phyloP scores from a whole-genome alignment of 1,284 basidiomycete genomes.

The Cutaneotrichosporon mucoides region DNA sequence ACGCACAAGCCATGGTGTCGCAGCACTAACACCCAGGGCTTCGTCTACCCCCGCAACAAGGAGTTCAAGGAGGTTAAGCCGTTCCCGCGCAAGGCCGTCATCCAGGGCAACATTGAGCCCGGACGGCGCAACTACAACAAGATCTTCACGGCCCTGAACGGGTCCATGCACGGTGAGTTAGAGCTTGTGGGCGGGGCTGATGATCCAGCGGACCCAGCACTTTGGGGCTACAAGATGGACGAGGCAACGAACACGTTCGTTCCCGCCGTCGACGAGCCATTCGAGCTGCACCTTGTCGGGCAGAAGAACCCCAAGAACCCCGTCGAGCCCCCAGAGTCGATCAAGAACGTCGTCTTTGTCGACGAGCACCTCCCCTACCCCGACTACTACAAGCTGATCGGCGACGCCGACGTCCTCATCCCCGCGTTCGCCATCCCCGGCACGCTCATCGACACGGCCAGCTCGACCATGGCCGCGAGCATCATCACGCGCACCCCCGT shows the following conservation, averaged over 20 bases:
- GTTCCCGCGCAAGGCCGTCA: slow-evolving; percentile 7
- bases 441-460: slow-evolving; percentile 5
- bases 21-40: neutral
- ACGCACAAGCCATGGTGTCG: neutral
- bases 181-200: neutral
- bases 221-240: slow-evolving; percentile 9
- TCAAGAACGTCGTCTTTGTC: slow-evolving; percentile 2
- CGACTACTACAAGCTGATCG: slow-evolving; percentile 9
- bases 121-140: slow-evolving; percentile 9
- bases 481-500: slow-evolving; percentile 11
- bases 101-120: slow-evolving; percentile 14
- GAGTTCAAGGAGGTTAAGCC: neutral
- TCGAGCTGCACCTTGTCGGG: slow-evolving; percentile 10
- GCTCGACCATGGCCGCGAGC: slow-evolving; percentile 5
- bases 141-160: slow-evolving; percentile 4
- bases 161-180: neutral
- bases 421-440: slow-evolving; percentile 3
- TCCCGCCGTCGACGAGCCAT: neutral
- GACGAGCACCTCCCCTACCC: slow-evolving; percentile 4
- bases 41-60: neutral
- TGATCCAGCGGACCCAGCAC: slow-evolving; percentile 1
- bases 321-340: neutral
- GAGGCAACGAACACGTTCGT: neutral
- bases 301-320: neutral
- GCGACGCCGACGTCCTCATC: slow-evolving; percentile 5